Base-by-base conservation (phyloP, 805 yeast species). In the Ogataea ganodermae region DNA sequence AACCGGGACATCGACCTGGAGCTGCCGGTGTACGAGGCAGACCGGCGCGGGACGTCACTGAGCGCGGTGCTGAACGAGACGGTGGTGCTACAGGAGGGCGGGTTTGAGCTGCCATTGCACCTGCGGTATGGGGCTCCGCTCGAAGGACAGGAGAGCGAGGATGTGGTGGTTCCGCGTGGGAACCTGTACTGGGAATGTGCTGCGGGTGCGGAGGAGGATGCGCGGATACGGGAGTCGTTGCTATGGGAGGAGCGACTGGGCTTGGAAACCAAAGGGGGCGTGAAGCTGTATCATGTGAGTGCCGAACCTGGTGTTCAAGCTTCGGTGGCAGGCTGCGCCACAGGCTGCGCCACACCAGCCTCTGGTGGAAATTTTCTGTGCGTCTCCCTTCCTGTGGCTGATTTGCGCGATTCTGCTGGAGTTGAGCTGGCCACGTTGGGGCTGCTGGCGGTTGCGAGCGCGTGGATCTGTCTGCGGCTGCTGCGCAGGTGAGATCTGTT, bases 31-130 rank as follows among this genome's bases (percentile, higher is more conserved):
- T 67, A 67, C 44, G 53, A 53, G 33, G 48, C 62, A 2, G 39
- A 49, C 6, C 51, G 54, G 13, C 58, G 60, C 42, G 70, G 71
- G 1, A 50, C 58, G 3, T 49, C 58, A 1, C 6, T 57, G 18
- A 46, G 51, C 16, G 22, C 65, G 4, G 44, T 39, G 7, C 17
- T 67, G 35, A 54, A 59, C 16, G 52, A 48, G 3, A 31, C 52
- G 1, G 24, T 52, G 21, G 48, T 57, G 14, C 8, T 42, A 12
- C 22, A 35, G 13, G 31, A 43, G 22, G 26, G 27, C 1, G 58
- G 53, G 9, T 60, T 66, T 42, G 60, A 60, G 33, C n/a, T 66
- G 10, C 70, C 70, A 2, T 44, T 66, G 41, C 71, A 66, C 55
- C 42, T 61, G 30, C 49, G 71, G 23, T 66, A 66, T 33, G 62